Conservation (phyloP, 306 rosid genomes). For the Cyclanthera cordifolia region DNA sequence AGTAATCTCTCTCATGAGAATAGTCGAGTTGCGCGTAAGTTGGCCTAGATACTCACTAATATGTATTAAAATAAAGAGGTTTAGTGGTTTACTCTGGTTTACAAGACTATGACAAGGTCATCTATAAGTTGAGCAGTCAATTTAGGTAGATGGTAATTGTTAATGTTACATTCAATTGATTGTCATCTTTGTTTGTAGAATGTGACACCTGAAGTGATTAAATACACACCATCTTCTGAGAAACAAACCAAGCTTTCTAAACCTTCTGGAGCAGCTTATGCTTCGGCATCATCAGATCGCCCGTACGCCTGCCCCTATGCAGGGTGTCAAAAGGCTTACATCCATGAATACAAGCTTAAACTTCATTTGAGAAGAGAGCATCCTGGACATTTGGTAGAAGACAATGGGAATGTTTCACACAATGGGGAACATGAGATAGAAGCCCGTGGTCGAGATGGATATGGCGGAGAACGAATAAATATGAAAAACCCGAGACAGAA, state of each 20-base stretch:
- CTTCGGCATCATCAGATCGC: slow-evolving; percentile 82
- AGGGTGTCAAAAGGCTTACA: slow-evolving; percentile 85
- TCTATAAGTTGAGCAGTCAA: too few species aligned
- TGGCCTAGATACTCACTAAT: too few species aligned
- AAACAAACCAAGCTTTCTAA: slow-evolving; percentile 53
- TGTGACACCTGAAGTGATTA: slow-evolving; percentile 42
- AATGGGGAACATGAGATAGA: slow-evolving; percentile 69
- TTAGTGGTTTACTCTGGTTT: too few species aligned
- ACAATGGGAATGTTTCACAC: slow-evolving; percentile 40
- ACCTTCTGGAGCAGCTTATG: slow-evolving; percentile 47
- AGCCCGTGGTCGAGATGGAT: slow-evolving; percentile 81
- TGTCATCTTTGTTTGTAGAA: slow-evolving; percentile 35
- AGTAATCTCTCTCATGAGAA: too few species aligned
- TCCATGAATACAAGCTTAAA: slow-evolving; percentile 89
- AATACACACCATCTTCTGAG: slow-evolving; percentile 56
- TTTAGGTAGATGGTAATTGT: background rate
- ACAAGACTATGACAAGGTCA: too few species aligned
- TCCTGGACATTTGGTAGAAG: slow-evolving; percentile 69
- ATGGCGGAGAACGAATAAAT: slow-evolving; percentile 45
- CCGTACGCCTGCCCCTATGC: slow-evolving; percentile 88
- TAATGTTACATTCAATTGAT: background rate
- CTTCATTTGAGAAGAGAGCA: slow-evolving; percentile 89
- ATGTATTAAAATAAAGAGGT: too few species aligned
- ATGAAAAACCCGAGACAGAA: slow-evolving; percentile 63
- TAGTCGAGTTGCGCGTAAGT: too few species aligned